These are phyloP conservation scores for Aegilops speltoides DNA, from an alignment of 176 grass and related monocot genomes.

Conservation along the genomic window DNA sequence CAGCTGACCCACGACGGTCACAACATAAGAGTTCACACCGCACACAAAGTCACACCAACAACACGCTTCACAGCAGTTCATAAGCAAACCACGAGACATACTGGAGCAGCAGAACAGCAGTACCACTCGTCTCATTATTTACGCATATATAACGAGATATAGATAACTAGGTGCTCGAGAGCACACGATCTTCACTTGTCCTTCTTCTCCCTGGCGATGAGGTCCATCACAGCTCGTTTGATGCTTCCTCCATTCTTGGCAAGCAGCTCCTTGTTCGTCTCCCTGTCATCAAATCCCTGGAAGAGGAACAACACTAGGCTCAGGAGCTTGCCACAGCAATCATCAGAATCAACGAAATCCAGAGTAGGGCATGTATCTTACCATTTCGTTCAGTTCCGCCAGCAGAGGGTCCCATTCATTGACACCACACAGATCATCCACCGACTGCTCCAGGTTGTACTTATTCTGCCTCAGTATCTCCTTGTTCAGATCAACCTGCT, in stretches of 20 bases:
- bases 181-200: slow-evolving; percentile 48
- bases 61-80: background rate
- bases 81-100: slow-evolving; percentile 29
- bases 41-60: slow-evolving; percentile 7
- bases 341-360: background rate
- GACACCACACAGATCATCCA: slow-evolving; percentile 78
- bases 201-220: slow-evolving; percentile 73
- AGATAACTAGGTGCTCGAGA: slow-evolving; percentile 28
- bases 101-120: background rate
- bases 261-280: slow-evolving; percentile 84
- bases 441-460: slow-evolving; percentile 78
- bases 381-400: slow-evolving; percentile 78
- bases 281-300: slow-evolving; percentile 83
- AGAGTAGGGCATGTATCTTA: slow-evolving; percentile 24
- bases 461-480: slow-evolving; percentile 84
- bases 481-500: slow-evolving; percentile 88
- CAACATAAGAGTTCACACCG: slow-evolving; percentile 6
- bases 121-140: slow-evolving; percentile 37
- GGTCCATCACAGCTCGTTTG: slow-evolving; percentile 87
- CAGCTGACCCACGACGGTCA: background rate
- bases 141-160: slow-evolving; percentile 18
- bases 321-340: background rate
- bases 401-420: slow-evolving; percentile 92
- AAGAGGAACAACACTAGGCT: background rate
- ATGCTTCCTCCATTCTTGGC: slow-evolving; percentile 84